phyloP scores from a whole-genome alignment of 2,329 filamentous ascomycete genomes.

The Pestalotiopsis sp. region DNA sequence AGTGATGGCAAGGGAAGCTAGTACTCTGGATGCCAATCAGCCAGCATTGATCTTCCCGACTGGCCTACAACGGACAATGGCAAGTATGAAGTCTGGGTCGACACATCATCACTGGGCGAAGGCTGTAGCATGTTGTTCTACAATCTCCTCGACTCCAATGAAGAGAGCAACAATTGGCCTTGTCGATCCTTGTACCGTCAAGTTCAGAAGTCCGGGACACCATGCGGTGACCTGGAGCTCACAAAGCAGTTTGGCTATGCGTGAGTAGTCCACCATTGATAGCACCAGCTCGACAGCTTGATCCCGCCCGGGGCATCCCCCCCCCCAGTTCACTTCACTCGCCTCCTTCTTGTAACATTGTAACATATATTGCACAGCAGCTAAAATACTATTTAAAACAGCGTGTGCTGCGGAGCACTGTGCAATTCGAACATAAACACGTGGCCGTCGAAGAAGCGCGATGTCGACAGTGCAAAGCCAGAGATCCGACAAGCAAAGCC shows the following conservation, averaged over 20 bases:
- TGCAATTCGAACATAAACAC: too few species aligned
- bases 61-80: background rate
- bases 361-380: too few species aligned
- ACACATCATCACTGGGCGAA: background rate
- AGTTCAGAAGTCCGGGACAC: background rate
- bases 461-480: background rate
- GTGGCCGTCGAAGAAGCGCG: background rate
- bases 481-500: background rate
- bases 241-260: background rate
- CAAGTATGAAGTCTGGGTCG: background rate
- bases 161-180: background rate
- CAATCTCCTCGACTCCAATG: background rate
- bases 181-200: background rate
- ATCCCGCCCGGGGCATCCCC: too few species aligned
- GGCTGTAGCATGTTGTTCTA: background rate
- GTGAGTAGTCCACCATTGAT: background rate
- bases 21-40: background rate
- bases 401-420: too few species aligned
- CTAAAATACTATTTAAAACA: too few species aligned
- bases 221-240: background rate
- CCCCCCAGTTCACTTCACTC: too few species aligned
- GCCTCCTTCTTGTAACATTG: too few species aligned
- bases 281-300: too few species aligned
- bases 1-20: background rate
- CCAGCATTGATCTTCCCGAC: background rate